phyloP scores from a whole-genome alignment of 352 stramenopile genomes.

The Phytopythium vexans region DNA sequence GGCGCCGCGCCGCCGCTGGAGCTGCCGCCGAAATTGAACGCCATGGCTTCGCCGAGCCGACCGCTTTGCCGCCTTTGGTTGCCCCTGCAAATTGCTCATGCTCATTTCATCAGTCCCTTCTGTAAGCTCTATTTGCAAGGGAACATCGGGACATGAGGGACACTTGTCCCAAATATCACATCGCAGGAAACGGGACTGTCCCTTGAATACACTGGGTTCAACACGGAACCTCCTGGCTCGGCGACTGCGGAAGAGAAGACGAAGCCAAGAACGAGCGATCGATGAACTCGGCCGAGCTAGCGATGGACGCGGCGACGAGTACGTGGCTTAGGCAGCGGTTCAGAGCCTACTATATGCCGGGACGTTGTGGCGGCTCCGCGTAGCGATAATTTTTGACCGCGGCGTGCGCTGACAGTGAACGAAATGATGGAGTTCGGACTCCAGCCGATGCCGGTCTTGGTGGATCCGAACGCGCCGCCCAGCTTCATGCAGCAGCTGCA shows the following conservation, averaged over 20 bases:
- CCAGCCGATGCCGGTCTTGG: conserved; percentile 41
- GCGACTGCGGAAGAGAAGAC: neutral
- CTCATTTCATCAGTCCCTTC: neutral
- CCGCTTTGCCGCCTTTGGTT: neutral
- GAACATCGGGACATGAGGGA: neutral
- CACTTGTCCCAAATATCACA: neutral
- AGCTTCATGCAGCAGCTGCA: conserved; percentile 61
- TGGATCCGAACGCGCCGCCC: conserved; percentile 13
- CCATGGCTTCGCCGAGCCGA: conserved; percentile 10
- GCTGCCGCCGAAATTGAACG: conserved; percentile 33
- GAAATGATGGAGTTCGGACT: conserved; percentile 60
- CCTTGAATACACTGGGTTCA: neutral
- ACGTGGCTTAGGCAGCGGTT: conserved; percentile 1
- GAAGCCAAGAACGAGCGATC: neutral
- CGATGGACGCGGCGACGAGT: conserved; percentile 21
- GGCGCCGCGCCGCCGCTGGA: conserved; percentile 4
- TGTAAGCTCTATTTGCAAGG: neutral
- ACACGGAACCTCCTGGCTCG: neutral
- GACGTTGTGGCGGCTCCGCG: no score
- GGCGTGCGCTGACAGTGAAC: conserved; percentile 15
- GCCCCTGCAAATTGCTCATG: no score
- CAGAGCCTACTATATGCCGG: no score
- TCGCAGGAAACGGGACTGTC: no score
- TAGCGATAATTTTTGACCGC: no score
- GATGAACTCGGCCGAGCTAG: conserved; percentile 2